These are phyloP conservation scores for Trichophyton verrucosum DNA, from an alignment of 2,329 filamentous ascomycete genomes.

Conservation along the genomic window DNA sequence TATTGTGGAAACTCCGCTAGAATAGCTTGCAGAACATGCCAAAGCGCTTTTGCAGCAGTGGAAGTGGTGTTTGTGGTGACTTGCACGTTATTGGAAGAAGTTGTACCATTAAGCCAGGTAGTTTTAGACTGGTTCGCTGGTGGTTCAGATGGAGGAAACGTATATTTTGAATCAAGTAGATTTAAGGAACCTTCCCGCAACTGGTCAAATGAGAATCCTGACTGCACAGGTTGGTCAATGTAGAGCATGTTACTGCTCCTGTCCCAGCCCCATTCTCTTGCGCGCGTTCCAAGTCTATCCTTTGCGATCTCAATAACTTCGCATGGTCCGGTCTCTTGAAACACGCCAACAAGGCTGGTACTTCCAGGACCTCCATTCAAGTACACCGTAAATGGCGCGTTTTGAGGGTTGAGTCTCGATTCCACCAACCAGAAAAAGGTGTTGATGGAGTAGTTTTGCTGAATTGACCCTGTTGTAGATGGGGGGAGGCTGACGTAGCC, in stretches of 20 bases:
- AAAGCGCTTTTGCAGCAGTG: neutral
- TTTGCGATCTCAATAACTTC: slow-evolving; percentile 29
- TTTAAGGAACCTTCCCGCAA: slow-evolving; percentile 1
- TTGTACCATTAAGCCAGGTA: neutral
- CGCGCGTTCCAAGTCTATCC: slow-evolving; percentile 38
- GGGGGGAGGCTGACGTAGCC: slow-evolving; percentile 48
- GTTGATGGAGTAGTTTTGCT: slow-evolving; percentile 46
- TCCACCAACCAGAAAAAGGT: slow-evolving; percentile 58
- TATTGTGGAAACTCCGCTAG: slow-evolving; percentile 45
- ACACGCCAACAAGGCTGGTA: slow-evolving; percentile 45
- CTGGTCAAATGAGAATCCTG: slow-evolving; percentile 36
- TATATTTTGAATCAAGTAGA: neutral
- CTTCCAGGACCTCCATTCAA: slow-evolving; percentile 51
- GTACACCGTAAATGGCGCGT: slow-evolving; percentile 49
- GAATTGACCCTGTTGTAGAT: slow-evolving; percentile 22
- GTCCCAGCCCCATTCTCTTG: slow-evolving; percentile 52
- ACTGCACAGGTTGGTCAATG: slow-evolving; percentile 53
- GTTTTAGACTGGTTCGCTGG: neutral
- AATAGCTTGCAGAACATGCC: slow-evolving; percentile 38
- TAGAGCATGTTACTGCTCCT: slow-evolving; percentile 53
- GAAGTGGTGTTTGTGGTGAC: slow-evolving; percentile 23
- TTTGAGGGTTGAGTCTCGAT: slow-evolving; percentile 39
- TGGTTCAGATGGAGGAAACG: neutral
- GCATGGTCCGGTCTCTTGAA: slow-evolving; percentile 43
- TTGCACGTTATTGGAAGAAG: neutral